Base-by-base conservation (phyloP, 352 stramenopile genomes). In the Phytophthora pseudosyringae region DNA sequence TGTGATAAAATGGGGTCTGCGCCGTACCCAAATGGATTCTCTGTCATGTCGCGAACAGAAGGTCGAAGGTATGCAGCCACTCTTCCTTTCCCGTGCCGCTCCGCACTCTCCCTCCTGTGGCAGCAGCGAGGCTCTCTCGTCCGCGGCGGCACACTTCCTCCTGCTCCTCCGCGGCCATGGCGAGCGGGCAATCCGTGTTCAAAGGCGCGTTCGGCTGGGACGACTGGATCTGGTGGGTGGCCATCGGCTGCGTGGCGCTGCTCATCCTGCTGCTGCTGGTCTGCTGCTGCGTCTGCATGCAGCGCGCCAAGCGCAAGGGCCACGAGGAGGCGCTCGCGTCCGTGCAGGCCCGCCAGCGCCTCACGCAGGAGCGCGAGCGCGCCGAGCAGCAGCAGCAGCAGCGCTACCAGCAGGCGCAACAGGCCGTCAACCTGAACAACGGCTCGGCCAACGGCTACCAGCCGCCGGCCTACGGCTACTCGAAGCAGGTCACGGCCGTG, bases 151-250 rank as follows among this genome's bases (percentile, higher is more conserved):
- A 46, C 25, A 54, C 28, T 51, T 52, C 35, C n/a, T 56, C 32
- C 26, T 12, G 4, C 38, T 63, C 45, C 3, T 31, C 29, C 50
- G 5, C n/a, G 18, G 36, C 15, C 3, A 83, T 79, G 71, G 73
- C 57, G n/a, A 76, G 53, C 38, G 67, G 55, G 3, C 75, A 89
- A 61, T 72, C 76, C 25, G 72, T 89, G 44, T 93, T 91, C 64
- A 91, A 91, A 29, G 85, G 83, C 57, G 73, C 81, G n/a, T 64
- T 91, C 1, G 78, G 78, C 41, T 88, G 76, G 73, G 81, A 92
- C 65, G 86, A 94, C 65, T 92, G 86, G 83, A 77, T 91, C 63
- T 94, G 86, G 86, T 92, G 81, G 83, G 68, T 73, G 41, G 75
- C 60, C 35, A 86, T 92, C 47, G 77, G 81, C 63, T 78, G 74